A percentile compares a stretch with the other conserved stretches of the same genome.
Evolutionary conservation across 495 filamentous ascomycete genomes (phyloP).

Genomic region (Annulohypoxylon bovei): DNA sequence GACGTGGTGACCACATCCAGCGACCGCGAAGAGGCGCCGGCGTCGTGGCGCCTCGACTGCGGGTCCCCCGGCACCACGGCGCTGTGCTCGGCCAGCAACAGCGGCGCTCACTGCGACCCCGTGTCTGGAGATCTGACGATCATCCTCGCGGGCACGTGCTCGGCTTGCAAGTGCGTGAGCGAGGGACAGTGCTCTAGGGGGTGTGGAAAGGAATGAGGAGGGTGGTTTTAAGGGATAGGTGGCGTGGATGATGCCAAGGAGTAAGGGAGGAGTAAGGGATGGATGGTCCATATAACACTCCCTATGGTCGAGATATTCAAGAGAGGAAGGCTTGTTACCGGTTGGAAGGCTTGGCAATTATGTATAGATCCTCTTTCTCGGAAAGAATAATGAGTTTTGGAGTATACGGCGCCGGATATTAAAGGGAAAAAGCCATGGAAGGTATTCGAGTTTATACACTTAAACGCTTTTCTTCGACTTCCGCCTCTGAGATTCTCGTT

Average conservation of each 20-base stretch:
- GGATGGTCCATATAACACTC: not conserved
- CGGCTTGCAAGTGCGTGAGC: constrained; percentile 30
- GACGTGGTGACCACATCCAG: not conserved
- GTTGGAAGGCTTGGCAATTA: not conserved
- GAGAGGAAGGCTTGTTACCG: not conserved
- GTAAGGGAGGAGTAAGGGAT: not conserved
- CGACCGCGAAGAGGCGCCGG: constrained; percentile 7
- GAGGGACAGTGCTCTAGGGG: constrained; percentile 31
- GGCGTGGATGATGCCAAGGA: not conserved
- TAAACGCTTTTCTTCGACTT: no score
- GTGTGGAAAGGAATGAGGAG: constrained; percentile 21
- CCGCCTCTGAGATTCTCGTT: no score
- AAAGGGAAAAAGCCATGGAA: not conserved
- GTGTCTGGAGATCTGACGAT: constrained; percentile 40
- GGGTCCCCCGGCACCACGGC: constrained; percentile 39
- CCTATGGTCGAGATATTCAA: not conserved
- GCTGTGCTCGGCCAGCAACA: constrained; percentile 39
- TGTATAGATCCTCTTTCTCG: not conserved
- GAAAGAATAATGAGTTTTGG: not conserved
- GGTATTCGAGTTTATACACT: not conserved
- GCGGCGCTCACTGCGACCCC: constrained; percentile 43
- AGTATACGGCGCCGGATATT: constrained; percentile 2
- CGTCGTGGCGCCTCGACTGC: constrained; percentile 41
- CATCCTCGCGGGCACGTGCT: constrained; percentile 39
- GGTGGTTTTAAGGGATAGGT: not conserved